Percentiles rank a stretch among this genome's conserved stretches.
phyloP scores from a whole-genome alignment of 2,329 filamentous ascomycete species.

The Colletotrichum tabaci region DNA sequence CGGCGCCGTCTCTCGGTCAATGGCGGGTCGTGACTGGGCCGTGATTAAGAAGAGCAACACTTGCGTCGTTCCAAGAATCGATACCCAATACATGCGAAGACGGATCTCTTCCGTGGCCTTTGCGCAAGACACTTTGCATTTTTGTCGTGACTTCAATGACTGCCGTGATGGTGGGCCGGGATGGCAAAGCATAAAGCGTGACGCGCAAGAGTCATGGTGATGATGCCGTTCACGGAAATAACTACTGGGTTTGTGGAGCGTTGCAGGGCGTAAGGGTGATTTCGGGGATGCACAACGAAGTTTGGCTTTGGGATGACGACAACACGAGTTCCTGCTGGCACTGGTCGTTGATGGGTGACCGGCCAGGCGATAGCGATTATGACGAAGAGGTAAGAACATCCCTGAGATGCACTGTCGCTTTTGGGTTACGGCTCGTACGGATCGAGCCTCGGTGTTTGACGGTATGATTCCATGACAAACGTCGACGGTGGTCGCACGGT shows the following conservation, averaged over 20 bases:
- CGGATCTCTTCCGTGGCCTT: constrained; percentile 3
- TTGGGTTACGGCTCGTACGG: constrained; percentile 23
- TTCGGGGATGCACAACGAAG: constrained; percentile 22
- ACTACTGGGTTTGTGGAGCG: constrained; percentile 18
- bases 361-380: constrained; percentile 13
- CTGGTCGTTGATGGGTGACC: constrained; percentile 12
- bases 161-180: neutral
- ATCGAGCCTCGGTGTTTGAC: constrained; percentile 19
- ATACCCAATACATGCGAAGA: neutral
- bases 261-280: constrained; percentile 13
- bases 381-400: constrained; percentile 18
- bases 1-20: constrained; percentile 29
- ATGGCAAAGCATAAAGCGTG: neutral
- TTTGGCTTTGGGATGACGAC: constrained; percentile 30
- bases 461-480: neutral
- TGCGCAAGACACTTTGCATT: constrained; percentile 4
- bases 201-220: constrained; percentile 16
- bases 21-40: constrained; percentile 14
- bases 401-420: constrained; percentile 1
- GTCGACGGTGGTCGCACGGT: constrained; percentile 27
- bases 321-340: neutral
- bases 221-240: constrained; percentile 24
- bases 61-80: constrained; percentile 9
- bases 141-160: neutral
- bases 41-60: constrained; percentile 1